Conservation (phyloP, 179 eudicot species). For the Silene coronaria region DNA sequence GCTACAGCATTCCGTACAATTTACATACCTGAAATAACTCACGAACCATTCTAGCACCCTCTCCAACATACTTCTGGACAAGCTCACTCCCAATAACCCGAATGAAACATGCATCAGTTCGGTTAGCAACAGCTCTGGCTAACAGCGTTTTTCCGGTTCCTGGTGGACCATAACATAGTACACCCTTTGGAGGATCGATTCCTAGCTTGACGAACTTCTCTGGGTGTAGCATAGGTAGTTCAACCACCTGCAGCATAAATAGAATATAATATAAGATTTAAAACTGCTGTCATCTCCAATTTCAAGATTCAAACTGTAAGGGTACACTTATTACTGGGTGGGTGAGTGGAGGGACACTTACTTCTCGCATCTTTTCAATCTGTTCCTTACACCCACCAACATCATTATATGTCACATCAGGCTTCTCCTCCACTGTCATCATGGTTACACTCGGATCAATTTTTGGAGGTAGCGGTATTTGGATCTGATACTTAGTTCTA, state of each 20-base stretch:
- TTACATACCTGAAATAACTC: constrained; percentile 77
- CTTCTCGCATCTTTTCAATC: constrained; percentile 96
- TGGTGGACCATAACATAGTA: constrained; percentile 93
- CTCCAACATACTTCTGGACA: constrained; percentile 96
- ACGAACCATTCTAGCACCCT: constrained; percentile 98
- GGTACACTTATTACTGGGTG: not conserved
- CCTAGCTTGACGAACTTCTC: constrained; percentile 95
- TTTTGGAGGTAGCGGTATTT: constrained; percentile 94
- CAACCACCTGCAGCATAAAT: constrained; percentile 61
- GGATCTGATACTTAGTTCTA: constrained; percentile 84
- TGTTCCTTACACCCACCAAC: constrained; percentile 99
- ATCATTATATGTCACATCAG: constrained; percentile 94
- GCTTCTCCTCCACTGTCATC: constrained; percentile 98
- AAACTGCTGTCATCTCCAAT: not conserved
- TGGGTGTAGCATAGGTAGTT: constrained; percentile 95
- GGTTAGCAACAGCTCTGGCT: constrained; percentile 90
- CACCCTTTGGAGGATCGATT: constrained; percentile 97
- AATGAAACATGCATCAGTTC: constrained; percentile 95
- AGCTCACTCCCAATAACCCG: constrained; percentile 97
- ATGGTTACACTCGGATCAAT: constrained; percentile 95
- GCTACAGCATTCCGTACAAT: not conserved
- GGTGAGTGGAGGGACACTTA: constrained; percentile 21
- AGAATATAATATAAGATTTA: not conserved
- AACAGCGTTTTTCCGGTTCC: constrained; percentile 97
- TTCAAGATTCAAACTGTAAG: not conserved